Evolutionary conservation across 345 rosid species (phyloP), one percentile per base, ranked within the genome.

Genomic region (Hibiscus trionum): DNA sequence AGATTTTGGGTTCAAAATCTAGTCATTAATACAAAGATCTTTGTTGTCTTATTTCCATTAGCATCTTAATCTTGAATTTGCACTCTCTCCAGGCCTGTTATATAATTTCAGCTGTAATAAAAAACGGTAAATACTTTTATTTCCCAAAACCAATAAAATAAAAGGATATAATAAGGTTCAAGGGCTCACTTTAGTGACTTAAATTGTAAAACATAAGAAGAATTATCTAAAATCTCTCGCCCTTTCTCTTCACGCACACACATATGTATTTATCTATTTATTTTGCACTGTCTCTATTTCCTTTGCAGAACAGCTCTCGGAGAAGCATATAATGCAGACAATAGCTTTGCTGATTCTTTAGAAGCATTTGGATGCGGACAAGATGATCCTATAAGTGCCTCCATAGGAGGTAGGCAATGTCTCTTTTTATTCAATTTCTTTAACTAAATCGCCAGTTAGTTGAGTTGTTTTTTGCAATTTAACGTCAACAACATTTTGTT

Each of bases 311-410:
- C 77, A 81, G 80, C 83, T 78, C 88, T 93, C 72, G 98, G 87
- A 82, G 90, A 90, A 79, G 91, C 93, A 14, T 84, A 85, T 72
- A 75, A 57, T 70, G 98, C 88, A n/a, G 93, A 88, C 66, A 72
- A 74, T 44, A 66, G 84, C 58, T 88, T 93, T 69, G 96, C 89
- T 49, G 91, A 90, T 77, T 82, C 93, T 33, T 77, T 93, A 65
- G 93, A 93, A 85, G 90, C 82, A 81, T 90, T 90, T 86, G 96
- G 96, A 52, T 96, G 90, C 69, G 96, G 93, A 73, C 89, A 82
- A 58, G 98, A 93, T 82, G 98, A 93, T 81, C 91, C 93, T 27
- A 78, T 87, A 66, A 87, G 98, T 80, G 86, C 85, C 47, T 88
- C 94, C 4, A 86, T 88, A n/a, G 98, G 98, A 93, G 96, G 97